A percentile compares a stretch with the other conserved stretches of the same genome.
Evolutionary conservation across 1,284 basidiomycete genomes (phyloP).

Genomic region (Cryptococcus sp.): DNA sequence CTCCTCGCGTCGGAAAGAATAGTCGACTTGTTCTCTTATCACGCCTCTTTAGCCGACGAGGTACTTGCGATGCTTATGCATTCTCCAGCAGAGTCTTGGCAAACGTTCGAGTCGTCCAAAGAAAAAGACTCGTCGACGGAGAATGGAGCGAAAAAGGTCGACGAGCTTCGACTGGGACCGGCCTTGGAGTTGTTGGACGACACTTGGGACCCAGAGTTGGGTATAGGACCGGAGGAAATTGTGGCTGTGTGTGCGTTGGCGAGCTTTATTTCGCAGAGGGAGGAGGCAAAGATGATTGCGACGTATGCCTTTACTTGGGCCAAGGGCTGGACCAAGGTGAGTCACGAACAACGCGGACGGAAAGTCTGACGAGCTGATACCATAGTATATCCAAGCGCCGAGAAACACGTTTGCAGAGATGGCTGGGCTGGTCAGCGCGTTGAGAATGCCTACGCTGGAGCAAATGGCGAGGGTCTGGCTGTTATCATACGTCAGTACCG

Average conservation of each 20-base stretch:
- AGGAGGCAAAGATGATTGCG: conserved; percentile 29
- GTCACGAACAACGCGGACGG: conserved; percentile 4
- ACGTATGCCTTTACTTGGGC: conserved; percentile 39
- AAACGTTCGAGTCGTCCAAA: conserved; percentile 7
- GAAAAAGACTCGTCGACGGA: background rate
- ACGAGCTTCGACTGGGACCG: background rate
- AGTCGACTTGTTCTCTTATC: conserved; percentile 18
- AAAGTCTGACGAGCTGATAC: conserved; percentile 2
- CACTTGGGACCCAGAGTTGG: conserved; percentile 39
- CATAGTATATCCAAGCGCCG: conserved; percentile 2
- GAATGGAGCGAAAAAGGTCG: background rate
- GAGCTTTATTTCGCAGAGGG: conserved; percentile 30
- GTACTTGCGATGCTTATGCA: conserved; percentile 26
- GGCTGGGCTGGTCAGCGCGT: conserved; percentile 28
- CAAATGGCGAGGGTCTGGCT: conserved; percentile 41
- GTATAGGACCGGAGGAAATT: conserved; percentile 45
- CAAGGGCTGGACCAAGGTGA: conserved; percentile 39
- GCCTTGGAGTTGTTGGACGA: conserved; percentile 13
- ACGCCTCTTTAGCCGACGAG: conserved; percentile 22
- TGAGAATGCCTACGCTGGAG: conserved; percentile 24
- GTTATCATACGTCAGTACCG: conserved; percentile 33
- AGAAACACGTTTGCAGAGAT: conserved; percentile 25
- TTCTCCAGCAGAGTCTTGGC: conserved; percentile 34
- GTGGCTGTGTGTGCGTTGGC: conserved; percentile 35
- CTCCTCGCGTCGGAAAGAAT: conserved; percentile 35